These are phyloP conservation scores for Hanseniaspora clermontiae DNA, from an alignment of 805 yeast genomes.

Conservation along the genomic window DNA sequence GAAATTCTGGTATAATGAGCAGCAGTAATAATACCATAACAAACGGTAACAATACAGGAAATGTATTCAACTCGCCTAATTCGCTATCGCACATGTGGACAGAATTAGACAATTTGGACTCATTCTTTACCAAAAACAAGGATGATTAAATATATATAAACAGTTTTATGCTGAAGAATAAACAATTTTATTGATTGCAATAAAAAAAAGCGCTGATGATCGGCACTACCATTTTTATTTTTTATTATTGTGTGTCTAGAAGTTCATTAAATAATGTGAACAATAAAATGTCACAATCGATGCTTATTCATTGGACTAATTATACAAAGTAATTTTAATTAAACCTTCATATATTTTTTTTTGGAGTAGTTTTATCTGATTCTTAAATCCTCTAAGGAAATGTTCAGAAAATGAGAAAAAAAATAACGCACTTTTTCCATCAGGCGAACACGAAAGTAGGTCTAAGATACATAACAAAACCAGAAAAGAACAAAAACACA, in stretches of 20 bases:
- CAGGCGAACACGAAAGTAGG: not conserved
- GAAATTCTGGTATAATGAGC: not conserved
- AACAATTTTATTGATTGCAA: not conserved
- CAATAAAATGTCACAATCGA: too few species aligned
- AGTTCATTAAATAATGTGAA: too few species aligned
- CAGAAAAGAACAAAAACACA: too few species aligned
- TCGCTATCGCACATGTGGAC: conserved; percentile 87
- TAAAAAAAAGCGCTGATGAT: too few species aligned
- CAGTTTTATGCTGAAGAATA: not conserved
- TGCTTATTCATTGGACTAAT: too few species aligned
- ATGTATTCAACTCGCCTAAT: conserved; percentile 25
- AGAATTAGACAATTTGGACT: conserved; percentile 75
- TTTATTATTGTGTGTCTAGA: too few species aligned
- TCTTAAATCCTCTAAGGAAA: not conserved
- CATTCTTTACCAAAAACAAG: conserved; percentile 60
- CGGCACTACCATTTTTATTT: too few species aligned
- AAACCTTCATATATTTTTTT: too few species aligned
- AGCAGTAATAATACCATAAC: not conserved
- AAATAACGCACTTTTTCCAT: not conserved
- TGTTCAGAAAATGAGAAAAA: not conserved
- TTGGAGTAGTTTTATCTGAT: too few species aligned
- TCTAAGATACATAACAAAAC: too few species aligned
- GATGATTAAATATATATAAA: not conserved
- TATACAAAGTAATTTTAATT: too few species aligned
- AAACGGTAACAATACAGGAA: not conserved